phyloP scores from a whole-genome alignment of 208 protist genomes.

The Leishmania amazonensis region DNA sequence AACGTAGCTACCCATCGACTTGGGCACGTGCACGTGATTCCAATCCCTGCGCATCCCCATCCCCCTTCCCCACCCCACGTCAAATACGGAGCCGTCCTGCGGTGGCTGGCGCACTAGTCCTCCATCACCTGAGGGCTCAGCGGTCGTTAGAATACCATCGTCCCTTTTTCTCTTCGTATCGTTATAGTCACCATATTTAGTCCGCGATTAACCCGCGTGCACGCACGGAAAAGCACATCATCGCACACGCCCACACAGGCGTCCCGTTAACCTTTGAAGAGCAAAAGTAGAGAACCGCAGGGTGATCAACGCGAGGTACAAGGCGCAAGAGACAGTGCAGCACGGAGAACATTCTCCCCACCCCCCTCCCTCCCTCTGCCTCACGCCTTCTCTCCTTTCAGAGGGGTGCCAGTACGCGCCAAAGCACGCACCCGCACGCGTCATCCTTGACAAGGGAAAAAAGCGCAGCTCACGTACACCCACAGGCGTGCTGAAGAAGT shows the following conservation, averaged over 20 bases:
- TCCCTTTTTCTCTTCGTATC: constrained; percentile 5
- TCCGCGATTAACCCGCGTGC: neutral
- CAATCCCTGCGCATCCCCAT: neutral
- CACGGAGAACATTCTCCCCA: neutral
- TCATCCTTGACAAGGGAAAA: neutral
- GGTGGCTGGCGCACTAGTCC: neutral
- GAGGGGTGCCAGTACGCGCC: neutral
- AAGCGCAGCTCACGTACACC: neutral
- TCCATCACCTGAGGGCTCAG: neutral
- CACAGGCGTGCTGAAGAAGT: neutral
- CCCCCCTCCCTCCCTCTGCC: neutral
- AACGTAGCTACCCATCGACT: neutral
- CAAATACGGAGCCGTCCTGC: no score
- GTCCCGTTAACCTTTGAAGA: neutral
- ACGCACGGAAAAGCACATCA: neutral
- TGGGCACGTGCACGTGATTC: neutral
- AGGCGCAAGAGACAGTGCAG: neutral
- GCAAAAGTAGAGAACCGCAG: neutral
- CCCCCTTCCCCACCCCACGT: neutral
- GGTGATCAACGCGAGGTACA: neutral
- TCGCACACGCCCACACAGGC: neutral
- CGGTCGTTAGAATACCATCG: neutral
- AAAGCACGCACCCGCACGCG: neutral
- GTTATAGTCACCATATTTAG: neutral
- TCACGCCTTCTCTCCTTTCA: neutral